Conservation (phyloP, 441 rosid species). For the Geranium incanum region DNA sequence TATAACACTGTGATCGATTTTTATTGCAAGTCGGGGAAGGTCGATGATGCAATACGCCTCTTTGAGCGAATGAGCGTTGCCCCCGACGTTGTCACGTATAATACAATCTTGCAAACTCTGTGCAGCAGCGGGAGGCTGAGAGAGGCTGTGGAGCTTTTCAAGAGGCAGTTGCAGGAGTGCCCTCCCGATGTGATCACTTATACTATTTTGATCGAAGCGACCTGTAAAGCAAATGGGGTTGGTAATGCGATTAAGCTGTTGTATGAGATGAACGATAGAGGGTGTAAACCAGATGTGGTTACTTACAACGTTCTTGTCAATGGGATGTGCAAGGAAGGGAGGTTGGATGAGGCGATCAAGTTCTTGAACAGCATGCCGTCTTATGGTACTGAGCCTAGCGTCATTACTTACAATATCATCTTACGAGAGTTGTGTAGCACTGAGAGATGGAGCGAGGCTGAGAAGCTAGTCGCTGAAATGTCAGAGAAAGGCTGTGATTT, state of each 20-base stretch:
- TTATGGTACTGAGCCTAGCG: constrained; percentile 66
- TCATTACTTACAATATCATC: constrained; percentile 68
- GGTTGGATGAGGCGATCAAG: constrained; percentile 73
- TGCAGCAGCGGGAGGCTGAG: too few relatives aligned
- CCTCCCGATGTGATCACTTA: constrained; percentile 30
- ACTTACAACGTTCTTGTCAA: constrained; percentile 81
- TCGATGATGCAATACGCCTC: constrained; percentile 48
- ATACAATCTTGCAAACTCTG: too few relatives aligned
- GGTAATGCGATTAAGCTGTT: constrained; percentile 77
- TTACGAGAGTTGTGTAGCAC: constrained; percentile 78
- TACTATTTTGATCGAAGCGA: constrained; percentile 79
- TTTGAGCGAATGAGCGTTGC: too few relatives aligned
- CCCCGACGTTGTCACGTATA: too few relatives aligned
- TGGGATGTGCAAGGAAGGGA: constrained; percentile 79
- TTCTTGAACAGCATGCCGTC: constrained; percentile 63
- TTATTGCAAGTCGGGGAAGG: constrained; percentile 41
- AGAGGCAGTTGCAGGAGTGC: too few relatives aligned
- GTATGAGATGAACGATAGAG: constrained; percentile 73
- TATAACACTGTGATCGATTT: too few relatives aligned
- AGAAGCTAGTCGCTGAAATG: too few relatives aligned
- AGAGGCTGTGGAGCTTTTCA: too few relatives aligned
- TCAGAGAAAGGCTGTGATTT: too few relatives aligned
- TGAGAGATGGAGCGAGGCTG: constrained; percentile 83
- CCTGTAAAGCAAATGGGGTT: constrained; percentile 74
- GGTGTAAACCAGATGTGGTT: constrained; percentile 77